These are phyloP conservation scores for Orbilia quercus DNA, from an alignment of 2,329 filamentous ascomycete genomes.

Conservation along the genomic window DNA sequence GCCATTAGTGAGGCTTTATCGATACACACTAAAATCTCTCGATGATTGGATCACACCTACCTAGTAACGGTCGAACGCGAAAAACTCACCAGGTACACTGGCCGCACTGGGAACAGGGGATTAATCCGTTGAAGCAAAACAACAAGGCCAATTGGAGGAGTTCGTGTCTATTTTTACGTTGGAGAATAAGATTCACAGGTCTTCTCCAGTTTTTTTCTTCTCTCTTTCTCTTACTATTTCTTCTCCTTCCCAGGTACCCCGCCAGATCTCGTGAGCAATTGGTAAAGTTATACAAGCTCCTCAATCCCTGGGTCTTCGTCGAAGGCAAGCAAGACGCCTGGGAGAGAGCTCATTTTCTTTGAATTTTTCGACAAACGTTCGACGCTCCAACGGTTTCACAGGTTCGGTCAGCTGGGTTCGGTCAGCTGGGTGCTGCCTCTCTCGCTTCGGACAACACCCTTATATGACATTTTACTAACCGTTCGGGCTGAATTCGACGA, in stretches of 20 bases:
- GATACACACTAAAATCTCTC: slow-evolving; percentile 48
- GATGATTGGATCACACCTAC: slow-evolving; percentile 36
- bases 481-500: background rate
- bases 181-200: slow-evolving; percentile 49
- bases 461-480: too few species aligned
- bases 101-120: slow-evolving; percentile 27
- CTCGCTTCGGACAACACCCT: too few species aligned
- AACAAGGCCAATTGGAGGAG: slow-evolving; percentile 36
- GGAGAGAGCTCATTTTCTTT: slow-evolving; percentile 5
- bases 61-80: slow-evolving; percentile 52
- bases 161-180: slow-evolving; percentile 42
- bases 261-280: slow-evolving; percentile 50
- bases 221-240: slow-evolving; percentile 18
- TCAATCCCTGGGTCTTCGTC: slow-evolving; percentile 4
- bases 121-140: slow-evolving; percentile 51
- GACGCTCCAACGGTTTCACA: slow-evolving; percentile 12
- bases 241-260: slow-evolving; percentile 24
- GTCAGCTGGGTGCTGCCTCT: slow-evolving; percentile 14
- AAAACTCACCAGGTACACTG: slow-evolving; percentile 28
- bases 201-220: slow-evolving; percentile 45
- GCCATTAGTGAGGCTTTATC: slow-evolving; percentile 50
- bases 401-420: slow-evolving; percentile 15
- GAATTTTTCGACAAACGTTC: slow-evolving; percentile 10
- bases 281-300: slow-evolving; percentile 44
- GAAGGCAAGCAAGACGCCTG: slow-evolving; percentile 13